These are phyloP conservation scores for Aleurites moluccanus DNA, from an alignment of 441 rosid species.

Conservation along the genomic window DNA sequence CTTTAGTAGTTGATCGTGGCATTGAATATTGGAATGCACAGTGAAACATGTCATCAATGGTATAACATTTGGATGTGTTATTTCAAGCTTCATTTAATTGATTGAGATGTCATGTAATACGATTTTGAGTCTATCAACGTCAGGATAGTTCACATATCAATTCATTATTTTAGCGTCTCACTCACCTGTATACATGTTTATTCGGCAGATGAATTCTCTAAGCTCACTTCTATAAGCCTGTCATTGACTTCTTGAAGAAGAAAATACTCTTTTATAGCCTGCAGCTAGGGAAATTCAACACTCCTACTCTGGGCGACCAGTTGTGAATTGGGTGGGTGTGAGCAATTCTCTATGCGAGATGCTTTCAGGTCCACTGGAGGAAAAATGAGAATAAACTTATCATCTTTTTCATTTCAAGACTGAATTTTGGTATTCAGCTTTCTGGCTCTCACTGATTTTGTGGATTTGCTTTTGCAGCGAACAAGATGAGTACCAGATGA, in stretches of 20 bases:
- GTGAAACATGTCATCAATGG: not conserved
- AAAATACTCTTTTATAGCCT: conserved; percentile 5
- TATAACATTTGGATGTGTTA: not conserved
- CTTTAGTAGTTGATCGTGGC: not conserved
- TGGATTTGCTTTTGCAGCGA: conserved; percentile 12
- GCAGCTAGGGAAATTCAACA: not conserved
- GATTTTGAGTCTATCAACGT: not conserved
- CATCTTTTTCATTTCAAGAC: not conserved
- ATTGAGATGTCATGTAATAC: not conserved
- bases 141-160: not conserved
- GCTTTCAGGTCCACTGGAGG: conserved; percentile 5
- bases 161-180: not conserved
- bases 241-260: not conserved
- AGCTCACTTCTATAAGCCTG: conserved; percentile 5
- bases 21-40: not conserved
- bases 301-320: not conserved
- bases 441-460: not conserved
- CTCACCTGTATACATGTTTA: not conserved
- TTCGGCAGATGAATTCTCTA: conserved; percentile 6
- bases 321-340: not conserved
- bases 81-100: not conserved
- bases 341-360: not conserved
- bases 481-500: not conserved
- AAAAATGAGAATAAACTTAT: not conserved
- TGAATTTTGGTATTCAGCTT: not conserved